phyloP scores from a whole-genome alignment of 2,329 filamentous ascomycete genomes.

The Esteya vermicola region DNA sequence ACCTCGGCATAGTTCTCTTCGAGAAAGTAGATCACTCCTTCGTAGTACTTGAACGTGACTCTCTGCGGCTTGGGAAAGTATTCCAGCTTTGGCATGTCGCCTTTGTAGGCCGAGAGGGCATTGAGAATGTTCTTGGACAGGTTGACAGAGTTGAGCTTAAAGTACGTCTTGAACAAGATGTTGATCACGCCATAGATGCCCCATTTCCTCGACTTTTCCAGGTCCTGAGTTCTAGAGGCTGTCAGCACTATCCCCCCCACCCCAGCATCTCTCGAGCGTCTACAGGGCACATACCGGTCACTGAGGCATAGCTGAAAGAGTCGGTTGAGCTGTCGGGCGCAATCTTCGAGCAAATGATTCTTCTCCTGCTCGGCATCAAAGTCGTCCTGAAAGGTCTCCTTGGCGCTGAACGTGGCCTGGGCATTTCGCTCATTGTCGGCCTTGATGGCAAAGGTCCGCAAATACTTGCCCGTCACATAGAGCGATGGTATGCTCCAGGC shows the following conservation, averaged over 20 bases:
- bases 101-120: constrained; percentile 60
- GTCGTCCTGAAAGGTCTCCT: constrained; percentile 58
- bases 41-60: constrained; percentile 93
- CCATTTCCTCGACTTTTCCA: constrained; percentile 93
- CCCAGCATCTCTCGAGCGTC: too few species aligned
- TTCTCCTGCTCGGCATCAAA: constrained; percentile 62
- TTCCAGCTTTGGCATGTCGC: constrained; percentile 68
- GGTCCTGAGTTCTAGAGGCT: constrained; percentile 34
- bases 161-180: constrained; percentile 95
- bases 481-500: constrained; percentile 89
- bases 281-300: constrained; percentile 54
- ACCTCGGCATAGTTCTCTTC: constrained; percentile 85
- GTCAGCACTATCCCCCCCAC: too few species aligned
- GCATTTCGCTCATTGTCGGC: constrained; percentile 57
- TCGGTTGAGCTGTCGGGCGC: constrained; percentile 76
- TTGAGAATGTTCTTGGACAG: constrained; percentile 82
- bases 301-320: constrained; percentile 84
- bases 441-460: constrained; percentile 79
- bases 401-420: constrained; percentile 22
- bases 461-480: constrained; percentile 74
- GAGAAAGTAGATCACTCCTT: constrained; percentile 83
- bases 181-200: constrained; percentile 92
- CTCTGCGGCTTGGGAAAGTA: constrained; percentile 79
- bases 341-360: constrained; percentile 79
- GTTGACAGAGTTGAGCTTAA: constrained; percentile 83